A percentile compares a stretch with the other conserved stretches of the same genome.
Conservation (phyloP, 202 grass and related monocot genomes). For the Brachypodium distachyon region DNA sequence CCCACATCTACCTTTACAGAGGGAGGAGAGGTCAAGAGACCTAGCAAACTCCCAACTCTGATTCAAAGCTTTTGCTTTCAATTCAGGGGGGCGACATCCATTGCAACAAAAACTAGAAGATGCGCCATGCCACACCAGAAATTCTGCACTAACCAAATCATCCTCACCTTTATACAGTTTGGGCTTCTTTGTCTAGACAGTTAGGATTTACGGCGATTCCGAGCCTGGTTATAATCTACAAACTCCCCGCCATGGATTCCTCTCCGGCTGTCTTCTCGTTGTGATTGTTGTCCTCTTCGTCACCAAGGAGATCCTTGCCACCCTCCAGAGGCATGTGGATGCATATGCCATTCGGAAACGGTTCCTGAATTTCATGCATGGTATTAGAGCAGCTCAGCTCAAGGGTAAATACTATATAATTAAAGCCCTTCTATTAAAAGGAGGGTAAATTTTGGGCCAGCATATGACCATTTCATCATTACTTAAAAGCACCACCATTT, state of each 20-base stretch:
- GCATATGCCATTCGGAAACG: constrained; percentile 56
- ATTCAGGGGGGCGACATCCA: constrained; percentile 34
- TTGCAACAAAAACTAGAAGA: constrained; percentile 37
- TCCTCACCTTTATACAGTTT: constrained; percentile 51
- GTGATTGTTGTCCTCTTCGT: constrained; percentile 26
- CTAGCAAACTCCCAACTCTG: constrained; percentile 28
- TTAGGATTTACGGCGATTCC: constrained; percentile 16
- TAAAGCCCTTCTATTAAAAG: neutral
- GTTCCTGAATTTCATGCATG: constrained; percentile 41
- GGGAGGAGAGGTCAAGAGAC: neutral
- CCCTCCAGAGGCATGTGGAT: constrained; percentile 39
- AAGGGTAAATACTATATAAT: neutral
- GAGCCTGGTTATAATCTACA: constrained; percentile 22
- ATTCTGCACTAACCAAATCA: constrained; percentile 25
- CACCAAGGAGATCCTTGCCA: constrained; percentile 21
- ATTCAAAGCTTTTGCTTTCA: neutral
- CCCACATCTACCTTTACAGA: constrained; percentile 29
- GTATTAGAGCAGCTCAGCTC: neutral
- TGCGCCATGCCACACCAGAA: constrained; percentile 36
- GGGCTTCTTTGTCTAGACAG: constrained; percentile 23
- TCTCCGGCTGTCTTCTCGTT: constrained; percentile 31
- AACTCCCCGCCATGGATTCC: constrained; percentile 9
- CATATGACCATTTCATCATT: neutral
- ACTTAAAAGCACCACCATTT: neutral
- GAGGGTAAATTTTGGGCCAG: neutral